Percentiles rank a stretch among this genome's conserved stretches.
phyloP scores from a whole-genome alignment of 768 basidiomycete genomes.

The Cystobasidium ongulense region DNA sequence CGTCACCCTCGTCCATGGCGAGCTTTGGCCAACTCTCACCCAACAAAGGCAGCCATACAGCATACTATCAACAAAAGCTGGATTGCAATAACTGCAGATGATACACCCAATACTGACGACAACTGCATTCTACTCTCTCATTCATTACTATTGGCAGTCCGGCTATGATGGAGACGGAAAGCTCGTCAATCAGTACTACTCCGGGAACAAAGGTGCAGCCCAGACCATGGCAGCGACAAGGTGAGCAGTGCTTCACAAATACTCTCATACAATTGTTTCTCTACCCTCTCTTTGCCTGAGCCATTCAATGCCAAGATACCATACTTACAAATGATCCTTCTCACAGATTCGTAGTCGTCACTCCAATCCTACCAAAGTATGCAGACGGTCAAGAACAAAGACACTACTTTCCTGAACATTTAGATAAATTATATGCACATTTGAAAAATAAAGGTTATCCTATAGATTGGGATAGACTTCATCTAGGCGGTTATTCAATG shows the following conservation, averaged over 20 bases:
- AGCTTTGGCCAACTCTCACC: neutral
- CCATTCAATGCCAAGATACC: no score
- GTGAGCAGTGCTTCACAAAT: neutral
- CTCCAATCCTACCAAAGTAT: conserved; percentile 29
- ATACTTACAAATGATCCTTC: no score
- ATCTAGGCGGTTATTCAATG: conserved; percentile 28
- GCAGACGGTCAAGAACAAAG: conserved; percentile 12
- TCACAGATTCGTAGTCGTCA: conserved; percentile 6
- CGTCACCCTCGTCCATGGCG: neutral
- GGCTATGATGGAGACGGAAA: conserved; percentile 30
- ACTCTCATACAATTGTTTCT: neutral
- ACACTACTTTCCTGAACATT: conserved; percentile 27
- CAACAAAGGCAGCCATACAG: neutral
- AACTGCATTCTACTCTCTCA: neutral
- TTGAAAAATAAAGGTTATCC: conserved; percentile 27
- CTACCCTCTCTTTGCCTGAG: no score
- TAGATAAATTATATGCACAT: conserved; percentile 3
- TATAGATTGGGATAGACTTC: conserved; percentile 16
- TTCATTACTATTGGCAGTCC: neutral
- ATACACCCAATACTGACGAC: neutral
- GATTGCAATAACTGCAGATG: neutral
- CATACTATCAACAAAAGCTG: neutral
- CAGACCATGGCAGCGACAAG: conserved; percentile 30
- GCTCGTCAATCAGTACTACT: conserved; percentile 25
- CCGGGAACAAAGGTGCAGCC: conserved; percentile 17